phyloP scores from a whole-genome alignment of 1,284 basidiomycete species.

The Sporisorium exsertum region DNA sequence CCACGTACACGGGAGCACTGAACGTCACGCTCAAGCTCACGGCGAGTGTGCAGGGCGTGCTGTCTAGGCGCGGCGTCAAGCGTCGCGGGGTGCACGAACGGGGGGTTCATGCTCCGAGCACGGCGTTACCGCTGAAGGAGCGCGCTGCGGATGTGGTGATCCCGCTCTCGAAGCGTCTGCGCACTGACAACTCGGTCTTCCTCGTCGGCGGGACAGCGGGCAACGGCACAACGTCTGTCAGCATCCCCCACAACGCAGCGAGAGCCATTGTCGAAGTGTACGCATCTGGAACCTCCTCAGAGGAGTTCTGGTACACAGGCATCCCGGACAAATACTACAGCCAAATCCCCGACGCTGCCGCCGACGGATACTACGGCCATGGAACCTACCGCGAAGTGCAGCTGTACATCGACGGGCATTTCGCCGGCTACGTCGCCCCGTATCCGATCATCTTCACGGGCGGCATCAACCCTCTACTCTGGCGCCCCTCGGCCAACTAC shows the following conservation, averaged over 20 bases:
- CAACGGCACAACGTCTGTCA: slow-evolving; percentile 29
- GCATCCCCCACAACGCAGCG: slow-evolving; percentile 38
- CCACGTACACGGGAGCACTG: slow-evolving; percentile 48
- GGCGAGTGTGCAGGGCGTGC: slow-evolving; percentile 15
- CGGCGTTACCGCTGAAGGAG: slow-evolving; percentile 18
- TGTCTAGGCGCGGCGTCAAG: neutral
- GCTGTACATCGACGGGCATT: slow-evolving; percentile 78
- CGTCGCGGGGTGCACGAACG: neutral
- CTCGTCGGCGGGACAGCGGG: slow-evolving; percentile 25
- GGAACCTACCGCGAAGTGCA: slow-evolving; percentile 81
- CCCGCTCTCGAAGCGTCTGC: slow-evolving; percentile 45
- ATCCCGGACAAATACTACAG: slow-evolving; percentile 75
- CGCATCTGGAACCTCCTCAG: slow-evolving; percentile 47
- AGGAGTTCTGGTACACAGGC: slow-evolving; percentile 76
- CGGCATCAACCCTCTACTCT: slow-evolving; percentile 79
- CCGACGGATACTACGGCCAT: slow-evolving; percentile 70
- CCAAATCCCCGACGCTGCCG: slow-evolving; percentile 73
- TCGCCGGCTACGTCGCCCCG: slow-evolving; percentile 81
- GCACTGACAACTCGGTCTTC: slow-evolving; percentile 38
- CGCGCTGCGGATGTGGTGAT: slow-evolving; percentile 30
- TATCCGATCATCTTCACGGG: slow-evolving; percentile 84
- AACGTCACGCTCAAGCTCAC: slow-evolving; percentile 44
- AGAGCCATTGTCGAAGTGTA: slow-evolving; percentile 54
- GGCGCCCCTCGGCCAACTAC: slow-evolving; percentile 83
- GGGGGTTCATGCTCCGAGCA: neutral